These are phyloP conservation scores for Colletotrichum paranaense DNA, from an alignment of 2,329 filamentous ascomycete species.

Conservation along the genomic window DNA sequence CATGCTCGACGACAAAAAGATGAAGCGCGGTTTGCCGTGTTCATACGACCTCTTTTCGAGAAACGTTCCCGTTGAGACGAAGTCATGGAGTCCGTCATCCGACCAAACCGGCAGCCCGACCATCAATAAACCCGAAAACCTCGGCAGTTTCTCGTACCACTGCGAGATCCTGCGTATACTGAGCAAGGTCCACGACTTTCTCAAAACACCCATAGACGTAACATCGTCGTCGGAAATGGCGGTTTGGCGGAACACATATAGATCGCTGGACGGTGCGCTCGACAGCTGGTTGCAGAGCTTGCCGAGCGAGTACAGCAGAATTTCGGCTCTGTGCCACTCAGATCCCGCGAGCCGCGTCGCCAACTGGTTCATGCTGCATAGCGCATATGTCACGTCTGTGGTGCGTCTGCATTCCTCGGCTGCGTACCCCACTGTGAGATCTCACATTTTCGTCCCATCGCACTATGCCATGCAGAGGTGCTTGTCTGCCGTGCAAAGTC, in stretches of 20 bases:
- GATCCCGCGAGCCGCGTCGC: conserved; percentile 57
- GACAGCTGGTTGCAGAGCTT: conserved; percentile 55
- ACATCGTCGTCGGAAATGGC: conserved; percentile 51
- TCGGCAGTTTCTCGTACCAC: conserved; percentile 58
- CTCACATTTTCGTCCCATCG: conserved; percentile 55
- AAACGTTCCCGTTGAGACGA: conserved; percentile 55
- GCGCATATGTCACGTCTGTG: conserved; percentile 56
- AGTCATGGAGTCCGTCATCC: conserved; percentile 41
- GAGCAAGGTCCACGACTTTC: conserved; percentile 55
- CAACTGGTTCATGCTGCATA: conserved; percentile 60
- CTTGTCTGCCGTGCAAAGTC: conserved; percentile 55
- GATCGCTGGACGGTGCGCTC: conserved; percentile 50
- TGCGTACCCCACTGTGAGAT: conserved; percentile 53
- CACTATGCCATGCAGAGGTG: conserved; percentile 59
- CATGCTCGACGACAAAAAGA: conserved; percentile 51
- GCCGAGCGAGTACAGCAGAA: conserved; percentile 57
- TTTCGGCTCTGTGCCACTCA: conserved; percentile 57
- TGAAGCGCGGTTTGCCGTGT: conserved; percentile 54
- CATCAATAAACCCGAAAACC: conserved; percentile 53
- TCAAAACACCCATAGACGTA: conserved; percentile 53
- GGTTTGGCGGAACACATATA: conserved; percentile 54
- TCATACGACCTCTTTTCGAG: conserved; percentile 58
- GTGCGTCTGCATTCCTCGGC: conserved; percentile 57
- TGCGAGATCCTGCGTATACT: conserved; percentile 57
- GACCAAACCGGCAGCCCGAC: conserved; percentile 39